These are phyloP conservation scores for Durotheca rogersii DNA, from an alignment of 495 filamentous ascomycete genomes.

Conservation along the genomic window DNA sequence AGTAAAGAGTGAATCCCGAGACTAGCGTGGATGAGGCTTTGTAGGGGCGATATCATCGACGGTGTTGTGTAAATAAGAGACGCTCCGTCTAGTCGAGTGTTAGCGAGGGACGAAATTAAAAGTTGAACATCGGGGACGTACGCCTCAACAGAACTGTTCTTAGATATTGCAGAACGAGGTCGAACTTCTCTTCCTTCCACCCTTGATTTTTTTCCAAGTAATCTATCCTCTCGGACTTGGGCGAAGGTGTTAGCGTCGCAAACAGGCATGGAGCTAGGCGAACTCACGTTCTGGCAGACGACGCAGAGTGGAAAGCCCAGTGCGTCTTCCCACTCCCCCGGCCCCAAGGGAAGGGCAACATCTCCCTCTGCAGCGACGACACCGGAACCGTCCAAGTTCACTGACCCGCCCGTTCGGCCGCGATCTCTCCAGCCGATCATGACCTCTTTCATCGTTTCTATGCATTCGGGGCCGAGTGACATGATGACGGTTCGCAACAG, in stretches of 20 bases:
- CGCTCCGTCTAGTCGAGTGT: constrained; percentile 66
- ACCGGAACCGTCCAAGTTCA: constrained; percentile 50
- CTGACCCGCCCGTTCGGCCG: constrained; percentile 52
- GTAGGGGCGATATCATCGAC: constrained; percentile 74
- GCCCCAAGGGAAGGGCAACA: constrained; percentile 76
- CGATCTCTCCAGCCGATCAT: constrained; percentile 65
- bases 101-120: constrained; percentile 7
- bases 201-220: constrained; percentile 78
- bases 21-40: constrained; percentile 80
- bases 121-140: constrained; percentile 44
- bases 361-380: constrained; percentile 54
- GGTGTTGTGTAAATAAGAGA: constrained; percentile 89
- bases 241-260: constrained; percentile 31
- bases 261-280: neutral
- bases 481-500: constrained; percentile 73
- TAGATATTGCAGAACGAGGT: constrained; percentile 85
- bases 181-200: constrained; percentile 94
- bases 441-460: constrained; percentile 79
- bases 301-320: constrained; percentile 87
- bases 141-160: constrained; percentile 84
- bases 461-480: constrained; percentile 72
- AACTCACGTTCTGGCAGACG: constrained; percentile 85
- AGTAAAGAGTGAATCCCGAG: constrained; percentile 87
- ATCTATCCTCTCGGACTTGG: constrained; percentile 85
- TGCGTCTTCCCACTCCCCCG: constrained; percentile 92